Conservation (phyloP, 345 rosid genomes). For the Clausena lansium region DNA sequence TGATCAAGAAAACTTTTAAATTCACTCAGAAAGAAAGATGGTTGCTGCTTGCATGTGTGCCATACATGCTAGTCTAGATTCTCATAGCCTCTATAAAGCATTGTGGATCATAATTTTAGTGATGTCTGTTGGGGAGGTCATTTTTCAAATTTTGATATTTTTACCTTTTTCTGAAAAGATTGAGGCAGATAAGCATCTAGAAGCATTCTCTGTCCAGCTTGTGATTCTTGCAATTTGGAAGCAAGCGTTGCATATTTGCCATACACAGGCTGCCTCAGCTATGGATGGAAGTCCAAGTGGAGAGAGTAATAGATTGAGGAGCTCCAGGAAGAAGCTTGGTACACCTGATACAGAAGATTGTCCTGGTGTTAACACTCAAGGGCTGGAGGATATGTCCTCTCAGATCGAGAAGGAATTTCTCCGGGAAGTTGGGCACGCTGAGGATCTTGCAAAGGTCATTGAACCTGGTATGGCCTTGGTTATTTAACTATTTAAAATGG, state of each 20-base stretch:
- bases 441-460: constrained; percentile 70
- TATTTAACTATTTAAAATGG: background rate
- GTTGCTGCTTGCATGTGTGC: constrained; percentile 6
- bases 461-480: constrained; percentile 58
- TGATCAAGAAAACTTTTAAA: background rate
- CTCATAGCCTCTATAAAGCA: background rate
- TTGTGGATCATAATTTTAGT: constrained; percentile 4
- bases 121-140: background rate
- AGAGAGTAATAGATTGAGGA: constrained; percentile 48
- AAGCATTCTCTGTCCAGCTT: constrained; percentile 92
- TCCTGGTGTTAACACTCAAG: constrained; percentile 29
- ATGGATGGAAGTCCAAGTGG: constrained; percentile 76
- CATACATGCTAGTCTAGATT: constrained; percentile 6
- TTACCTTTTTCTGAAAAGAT: constrained; percentile 41
- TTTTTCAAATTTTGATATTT: constrained; percentile 8
- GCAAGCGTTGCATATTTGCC: constrained; percentile 91
- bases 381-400: constrained; percentile 50
- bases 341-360: constrained; percentile 41
- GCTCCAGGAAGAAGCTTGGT: constrained; percentile 48
- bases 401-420: constrained; percentile 78
- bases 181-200: constrained; percentile 48
- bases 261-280: constrained; percentile 87
- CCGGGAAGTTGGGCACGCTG: constrained; percentile 77
- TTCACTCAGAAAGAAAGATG: background rate
- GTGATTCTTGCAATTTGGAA: constrained; percentile 95